Evolutionary conservation across 805 yeast species (phyloP), one percentile per base, ranked within the genome.

Genomic region (Starmerella tilneyi): DNA sequence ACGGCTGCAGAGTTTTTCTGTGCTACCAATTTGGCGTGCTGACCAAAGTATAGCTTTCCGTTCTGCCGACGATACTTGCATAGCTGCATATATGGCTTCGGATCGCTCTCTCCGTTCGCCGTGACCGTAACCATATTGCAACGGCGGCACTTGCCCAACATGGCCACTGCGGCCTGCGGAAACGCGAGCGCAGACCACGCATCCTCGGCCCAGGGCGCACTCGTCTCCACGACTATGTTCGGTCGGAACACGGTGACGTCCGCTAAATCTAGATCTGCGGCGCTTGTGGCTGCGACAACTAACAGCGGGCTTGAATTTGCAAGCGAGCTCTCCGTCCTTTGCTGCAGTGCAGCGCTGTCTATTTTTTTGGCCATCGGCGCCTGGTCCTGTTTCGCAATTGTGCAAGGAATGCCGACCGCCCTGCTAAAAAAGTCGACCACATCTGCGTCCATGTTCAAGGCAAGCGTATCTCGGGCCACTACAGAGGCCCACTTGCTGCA

Each of bases 111-210:
- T 1, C 73, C 74, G 6, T 55, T 56, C 12, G 53, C 53, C 19
- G 67, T 63, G 11, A 69, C 63, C 3, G 71, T 64, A n/a, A 70
- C 62, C 73, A 70, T 69, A 41, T 65, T 67, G 49, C 74, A 70
- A 31, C 74, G 52, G 19, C 65, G 61, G 47, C 74, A 70, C 36
- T 48, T 58, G 40, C 54, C 67, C 19, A 47, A 55, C 53, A 44
- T 44, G 36, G 42, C 47, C 12, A 48, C 47, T 15, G 24, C 40
- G 1, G 47, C 47, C 6, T 33, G 26, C 1, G 50, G 45, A 5
- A 63, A 46, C 11, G 9, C 24, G 0, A 66, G 35, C 4, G 30
- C 23, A 3, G 41, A 20, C 73, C 72, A 69, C 1, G 40, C 22
- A 41, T 70, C 73, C 42, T 70, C 74, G 9, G 45, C 59, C 55